Evolutionary conservation across 2,329 filamentous ascomycete species (phyloP).

Genomic region (Fusarium anguioides): DNA sequence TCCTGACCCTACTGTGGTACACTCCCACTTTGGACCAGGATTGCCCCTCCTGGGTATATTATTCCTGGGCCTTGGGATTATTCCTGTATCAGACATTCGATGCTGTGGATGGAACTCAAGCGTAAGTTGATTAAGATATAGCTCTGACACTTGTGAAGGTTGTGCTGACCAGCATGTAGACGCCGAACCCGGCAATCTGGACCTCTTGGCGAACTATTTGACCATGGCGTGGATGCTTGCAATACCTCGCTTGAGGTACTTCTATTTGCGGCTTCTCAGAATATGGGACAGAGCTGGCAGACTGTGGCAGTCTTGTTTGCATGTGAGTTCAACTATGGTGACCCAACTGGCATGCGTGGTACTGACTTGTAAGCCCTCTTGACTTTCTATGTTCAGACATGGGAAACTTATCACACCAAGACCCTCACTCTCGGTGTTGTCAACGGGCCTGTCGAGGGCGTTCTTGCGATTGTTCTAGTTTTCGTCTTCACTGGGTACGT

Average conservation of each 20-base stretch:
- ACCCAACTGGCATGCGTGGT: not conserved
- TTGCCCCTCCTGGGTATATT: conserved; percentile 95
- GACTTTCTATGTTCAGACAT: conserved; percentile 99
- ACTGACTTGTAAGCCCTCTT: conserved; percentile 70
- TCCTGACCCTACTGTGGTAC: conserved; percentile 94
- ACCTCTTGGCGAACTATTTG: conserved; percentile 94
- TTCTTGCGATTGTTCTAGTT: conserved; percentile 83
- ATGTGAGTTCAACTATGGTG: conserved; percentile 62
- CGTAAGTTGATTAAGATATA: conserved; percentile 65
- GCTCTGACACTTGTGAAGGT: not conserved
- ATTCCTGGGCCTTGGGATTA: conserved; percentile 86
- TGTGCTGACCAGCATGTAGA: conserved; percentile 54
- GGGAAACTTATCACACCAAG: conserved; percentile 99
- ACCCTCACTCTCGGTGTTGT: conserved; percentile 91
- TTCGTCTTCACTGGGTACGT: conserved; percentile 86
- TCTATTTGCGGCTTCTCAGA: conserved; percentile 91
- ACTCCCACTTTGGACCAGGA: conserved; percentile 93
- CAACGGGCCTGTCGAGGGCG: conserved; percentile 94
- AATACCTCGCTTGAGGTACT: conserved; percentile 96
- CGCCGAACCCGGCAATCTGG: conserved; percentile 92
- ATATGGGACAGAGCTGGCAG: conserved; percentile 91
- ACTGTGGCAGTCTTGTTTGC: conserved; percentile 87
- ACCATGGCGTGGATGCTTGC: conserved; percentile 95
- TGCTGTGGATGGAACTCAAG: conserved; percentile 93
- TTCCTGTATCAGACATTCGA: conserved; percentile 99